Conservation (phyloP, 768 basidiomycete species). For the Tubosaeta brunneosetosa region DNA sequence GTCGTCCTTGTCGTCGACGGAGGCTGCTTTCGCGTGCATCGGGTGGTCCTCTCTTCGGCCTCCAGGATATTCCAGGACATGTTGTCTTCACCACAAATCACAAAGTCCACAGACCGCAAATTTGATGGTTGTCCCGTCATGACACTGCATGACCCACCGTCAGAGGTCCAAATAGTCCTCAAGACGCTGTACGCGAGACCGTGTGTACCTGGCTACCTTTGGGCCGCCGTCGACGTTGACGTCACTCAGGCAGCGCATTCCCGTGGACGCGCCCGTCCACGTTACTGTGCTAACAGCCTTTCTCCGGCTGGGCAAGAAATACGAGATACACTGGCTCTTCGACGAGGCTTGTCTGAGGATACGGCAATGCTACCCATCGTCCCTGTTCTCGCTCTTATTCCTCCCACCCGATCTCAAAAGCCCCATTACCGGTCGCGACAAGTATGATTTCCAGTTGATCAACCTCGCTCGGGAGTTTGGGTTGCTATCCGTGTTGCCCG, state of each 20-base stretch:
- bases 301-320: slow-evolving; percentile 22
- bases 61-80: slow-evolving; percentile 20
- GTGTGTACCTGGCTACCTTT: slow-evolving; percentile 13
- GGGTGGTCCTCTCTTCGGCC: slow-evolving; percentile 19
- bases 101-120: slow-evolving; percentile 9
- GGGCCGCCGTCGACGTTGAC: slow-evolving; percentile 3
- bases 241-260: slow-evolving; percentile 20
- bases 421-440: slow-evolving; percentile 21
- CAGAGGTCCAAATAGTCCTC: slow-evolving; percentile 24
- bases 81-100: slow-evolving; percentile 9
- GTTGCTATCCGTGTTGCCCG: slow-evolving; percentile 19
- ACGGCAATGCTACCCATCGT: slow-evolving; percentile 21
- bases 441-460: slow-evolving; percentile 23
- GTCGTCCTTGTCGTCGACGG: slow-evolving; percentile 21
- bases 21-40: slow-evolving; percentile 19
- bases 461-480: slow-evolving; percentile 23
- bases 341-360: slow-evolving; percentile 20
- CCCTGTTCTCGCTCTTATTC: slow-evolving; percentile 23
- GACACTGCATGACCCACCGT: slow-evolving; percentile 14
- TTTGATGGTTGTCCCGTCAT: slow-evolving; percentile 24
- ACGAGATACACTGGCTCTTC: slow-evolving; percentile 21
- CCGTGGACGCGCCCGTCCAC: slow-evolving; percentile 14
- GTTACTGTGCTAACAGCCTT: slow-evolving; percentile 20
- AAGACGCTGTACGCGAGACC: slow-evolving; percentile 21
- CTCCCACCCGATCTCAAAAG: slow-evolving; percentile 17